Conservation (phyloP, 129 eudicot genomes). For the Saposhnikovia divaricata region DNA sequence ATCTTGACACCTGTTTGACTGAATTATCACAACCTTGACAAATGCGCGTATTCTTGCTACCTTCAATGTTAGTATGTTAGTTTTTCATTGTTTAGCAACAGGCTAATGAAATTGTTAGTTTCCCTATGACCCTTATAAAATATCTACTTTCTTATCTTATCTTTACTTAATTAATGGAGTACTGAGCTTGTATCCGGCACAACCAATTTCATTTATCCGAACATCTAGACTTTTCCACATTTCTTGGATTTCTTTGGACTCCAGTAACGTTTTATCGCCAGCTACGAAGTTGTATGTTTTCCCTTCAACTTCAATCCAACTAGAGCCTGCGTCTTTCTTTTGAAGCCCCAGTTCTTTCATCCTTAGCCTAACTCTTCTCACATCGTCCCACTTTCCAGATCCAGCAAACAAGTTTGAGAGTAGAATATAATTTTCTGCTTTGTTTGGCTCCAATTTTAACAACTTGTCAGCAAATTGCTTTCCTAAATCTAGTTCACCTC, state of each 20-base stretch:
- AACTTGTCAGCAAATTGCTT: conserved; percentile 28
- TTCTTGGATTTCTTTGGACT: conserved; percentile 20
- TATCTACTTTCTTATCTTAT: conserved; percentile 30
- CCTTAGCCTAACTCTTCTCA: conserved; percentile 31
- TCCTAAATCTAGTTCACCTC: conserved; percentile 41
- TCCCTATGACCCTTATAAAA: conserved; percentile 41
- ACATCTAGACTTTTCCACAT: conserved; percentile 38
- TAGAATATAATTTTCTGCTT: conserved; percentile 45
- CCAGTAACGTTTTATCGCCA: conserved; percentile 28
- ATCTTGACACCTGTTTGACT: background rate
- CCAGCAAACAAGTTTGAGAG: conserved; percentile 50
- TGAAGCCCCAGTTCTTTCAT: conserved; percentile 40
- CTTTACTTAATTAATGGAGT: conserved; percentile 37
- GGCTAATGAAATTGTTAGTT: conserved; percentile 33
- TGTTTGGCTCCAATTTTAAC: conserved; percentile 38
- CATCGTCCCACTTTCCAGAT: conserved; percentile 50
- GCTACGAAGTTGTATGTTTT: conserved; percentile 40
- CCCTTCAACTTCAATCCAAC: conserved; percentile 55
- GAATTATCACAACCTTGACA: background rate
- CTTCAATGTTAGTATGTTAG: conserved; percentile 2
- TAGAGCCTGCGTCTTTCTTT: conserved; percentile 39
- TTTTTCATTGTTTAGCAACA: conserved; percentile 17
- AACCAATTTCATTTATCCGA: conserved; percentile 19
- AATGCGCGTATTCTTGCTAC: background rate
- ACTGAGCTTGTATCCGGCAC: conserved; percentile 33